These are phyloP conservation scores for Theobroma cacao DNA, from an alignment of 345 rosid species.

Conservation along the genomic window DNA sequence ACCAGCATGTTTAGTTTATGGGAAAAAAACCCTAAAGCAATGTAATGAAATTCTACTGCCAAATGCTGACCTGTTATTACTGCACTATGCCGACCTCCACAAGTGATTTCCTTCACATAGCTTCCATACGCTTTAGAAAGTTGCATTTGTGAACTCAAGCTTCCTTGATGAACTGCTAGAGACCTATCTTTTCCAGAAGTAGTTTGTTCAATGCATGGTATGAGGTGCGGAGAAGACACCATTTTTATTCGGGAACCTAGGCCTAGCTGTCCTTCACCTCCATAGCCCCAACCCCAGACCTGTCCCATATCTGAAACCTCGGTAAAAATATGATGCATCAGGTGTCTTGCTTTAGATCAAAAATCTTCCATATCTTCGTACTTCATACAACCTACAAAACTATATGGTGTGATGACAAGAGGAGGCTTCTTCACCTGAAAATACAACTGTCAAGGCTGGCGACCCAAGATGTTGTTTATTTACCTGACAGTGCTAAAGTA, in stretches of 20 bases:
- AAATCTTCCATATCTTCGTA: conserved; percentile 58
- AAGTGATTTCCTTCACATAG: conserved; percentile 64
- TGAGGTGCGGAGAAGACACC: conserved; percentile 79
- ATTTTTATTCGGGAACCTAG: conserved; percentile 74
- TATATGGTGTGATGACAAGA: conserved; percentile 39
- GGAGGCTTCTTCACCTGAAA: conserved; percentile 30
- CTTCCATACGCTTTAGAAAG: conserved; percentile 44
- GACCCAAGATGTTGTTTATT: conserved; percentile 18
- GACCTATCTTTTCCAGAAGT: conserved; percentile 47
- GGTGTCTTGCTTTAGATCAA: conserved; percentile 55
- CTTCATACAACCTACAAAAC: conserved; percentile 63
- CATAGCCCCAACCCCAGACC: conserved; percentile 99
- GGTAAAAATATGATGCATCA: conserved; percentile 62
- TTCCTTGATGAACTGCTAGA: conserved; percentile 36
- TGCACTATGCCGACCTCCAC: conserved; percentile 90
- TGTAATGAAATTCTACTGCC: conserved; percentile 5
- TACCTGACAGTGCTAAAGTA: conserved; percentile 84
- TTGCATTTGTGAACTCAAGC: conserved; percentile 33
- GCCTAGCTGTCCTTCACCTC: conserved; percentile 94
- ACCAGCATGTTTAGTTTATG: not conserved
- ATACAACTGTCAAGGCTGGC: not conserved
- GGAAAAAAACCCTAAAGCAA: not conserved
- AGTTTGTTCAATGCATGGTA: conserved; percentile 60
- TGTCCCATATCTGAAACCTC: conserved; percentile 91
- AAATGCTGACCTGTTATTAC: conserved; percentile 62